Base-by-base conservation (phyloP, 2,329 filamentous ascomycete genomes). In the Colletotrichum somersetense region DNA sequence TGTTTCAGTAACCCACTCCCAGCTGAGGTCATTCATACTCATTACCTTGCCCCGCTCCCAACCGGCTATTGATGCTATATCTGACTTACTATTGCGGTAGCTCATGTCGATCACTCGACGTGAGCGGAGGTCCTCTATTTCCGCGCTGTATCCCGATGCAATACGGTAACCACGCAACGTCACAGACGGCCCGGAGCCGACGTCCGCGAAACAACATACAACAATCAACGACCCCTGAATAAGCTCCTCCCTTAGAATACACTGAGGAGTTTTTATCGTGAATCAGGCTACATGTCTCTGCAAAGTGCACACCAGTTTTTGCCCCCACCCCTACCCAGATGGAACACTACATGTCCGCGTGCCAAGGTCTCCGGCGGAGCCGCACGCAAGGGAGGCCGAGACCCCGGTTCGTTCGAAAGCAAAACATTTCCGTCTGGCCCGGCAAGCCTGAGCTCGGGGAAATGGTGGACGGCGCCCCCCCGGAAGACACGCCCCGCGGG, bases 181-280 rank as follows among this genome's bases (percentile, higher is more conserved):
- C 35, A 18, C 5, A 18, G 18, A 16, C 33, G 20, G 18, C 48
- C 33, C 33, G 26, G 33, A 16, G 1, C 5, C 23, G 18, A 1
- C 2, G n/a, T 3, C 26, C 44, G 5, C 12, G 7, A 30, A 14
- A 18, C 14, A 42, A n/a, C 20, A 42, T 30, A 30, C 11, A n/a
- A 42, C 35, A n/a, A 16, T n/a, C 12, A 18, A n/a, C 16, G 46
- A 40, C 18, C n/a, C 61, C 11, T 8, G 16, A 42, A 42, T n/a
- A 53, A 53, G 48, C 61, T 63, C 30, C 48, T 53, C 61, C 61
- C 48, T 63, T 40, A n/a, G 30, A 42, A 26, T n/a, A 30, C 35
- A 58, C n/a, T 30, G n/a, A 58, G 6, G 1, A 16, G n/a, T 1
- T n/a, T 58, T 23, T 26, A 58, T n/a, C n/a, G 26, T 26, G 35